A percentile compares a stretch with the other conserved stretches of the same genome.
These are phyloP conservation scores for Aspergillus awamori DNA, from an alignment of 2,329 filamentous ascomycete species.

Conservation along the genomic window DNA sequence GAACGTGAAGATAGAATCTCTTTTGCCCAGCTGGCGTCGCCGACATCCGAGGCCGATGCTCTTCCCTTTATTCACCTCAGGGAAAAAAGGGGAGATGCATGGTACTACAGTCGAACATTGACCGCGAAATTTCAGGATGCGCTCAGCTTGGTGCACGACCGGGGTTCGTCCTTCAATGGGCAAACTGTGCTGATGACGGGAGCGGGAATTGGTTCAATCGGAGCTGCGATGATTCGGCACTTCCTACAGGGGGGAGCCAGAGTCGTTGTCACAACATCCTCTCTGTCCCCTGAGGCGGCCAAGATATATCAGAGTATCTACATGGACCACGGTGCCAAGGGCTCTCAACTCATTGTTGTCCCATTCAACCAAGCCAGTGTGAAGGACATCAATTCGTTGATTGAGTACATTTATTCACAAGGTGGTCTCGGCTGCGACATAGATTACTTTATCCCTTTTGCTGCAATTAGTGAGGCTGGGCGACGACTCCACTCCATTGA, in stretches of 20 bases:
- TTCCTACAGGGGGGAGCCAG: conserved; percentile 2
- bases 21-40: too few species aligned
- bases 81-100: not conserved
- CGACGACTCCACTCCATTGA: not conserved
- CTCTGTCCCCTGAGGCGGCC: not conserved
- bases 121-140: not conserved
- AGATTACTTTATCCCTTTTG: conserved; percentile 6
- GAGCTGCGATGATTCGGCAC: not conserved
- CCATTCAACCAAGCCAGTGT: conserved; percentile 11
- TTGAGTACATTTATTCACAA: conserved; percentile 1
- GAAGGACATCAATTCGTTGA: not conserved
- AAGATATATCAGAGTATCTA: not conserved
- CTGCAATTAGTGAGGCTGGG: conserved; percentile 1
- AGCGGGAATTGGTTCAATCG: conserved; percentile 2
- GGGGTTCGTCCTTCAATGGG: not conserved
- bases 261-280: conserved; percentile 5
- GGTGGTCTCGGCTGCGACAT: not conserved
- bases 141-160: not conserved
- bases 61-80: not conserved
- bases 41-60: too few species aligned
- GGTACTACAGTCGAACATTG: not conserved
- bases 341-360: not conserved
- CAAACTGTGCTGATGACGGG: conserved; percentile 7
- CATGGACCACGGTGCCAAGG: not conserved
- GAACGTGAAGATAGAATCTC: too few species aligned